These are phyloP conservation scores for Penicillium occitanis DNA, from an alignment of 2,329 filamentous ascomycete genomes.

Conservation along the genomic window DNA sequence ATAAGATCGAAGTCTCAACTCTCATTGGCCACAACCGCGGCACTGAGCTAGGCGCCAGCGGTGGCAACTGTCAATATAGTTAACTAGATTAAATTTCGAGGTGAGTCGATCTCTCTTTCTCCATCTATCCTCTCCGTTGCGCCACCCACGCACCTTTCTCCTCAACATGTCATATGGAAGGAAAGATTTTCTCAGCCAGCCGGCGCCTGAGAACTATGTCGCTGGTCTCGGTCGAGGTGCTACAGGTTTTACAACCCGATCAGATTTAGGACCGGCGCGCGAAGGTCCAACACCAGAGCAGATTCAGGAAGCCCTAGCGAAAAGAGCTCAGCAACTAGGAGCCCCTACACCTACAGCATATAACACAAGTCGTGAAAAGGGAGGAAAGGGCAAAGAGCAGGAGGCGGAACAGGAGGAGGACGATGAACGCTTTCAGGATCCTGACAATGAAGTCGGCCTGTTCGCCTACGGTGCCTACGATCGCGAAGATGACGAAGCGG, in stretches of 20 bases:
- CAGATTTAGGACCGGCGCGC: slow-evolving; percentile 89
- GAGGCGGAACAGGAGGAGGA: slow-evolving; percentile 74
- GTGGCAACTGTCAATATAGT: slow-evolving; percentile 10
- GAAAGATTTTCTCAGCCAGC: slow-evolving; percentile 87
- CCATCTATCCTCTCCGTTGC: neutral
- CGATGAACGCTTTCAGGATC: slow-evolving; percentile 85
- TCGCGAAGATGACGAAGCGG: slow-evolving; percentile 95
- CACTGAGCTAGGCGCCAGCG: neutral
- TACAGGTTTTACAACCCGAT: slow-evolving; percentile 95
- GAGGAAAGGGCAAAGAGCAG: slow-evolving; percentile 60
- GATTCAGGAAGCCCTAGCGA: slow-evolving; percentile 95
- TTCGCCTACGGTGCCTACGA: slow-evolving; percentile 96
- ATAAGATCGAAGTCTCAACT: slow-evolving; percentile 8
- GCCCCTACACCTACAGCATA: slow-evolving; percentile 70
- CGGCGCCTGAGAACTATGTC: slow-evolving; percentile 83
- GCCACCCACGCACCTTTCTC: neutral
- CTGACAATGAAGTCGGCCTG: slow-evolving; percentile 92
- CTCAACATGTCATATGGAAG: slow-evolving; percentile 57
- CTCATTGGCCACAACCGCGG: slow-evolving; percentile 1
- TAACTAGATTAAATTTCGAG: neutral
- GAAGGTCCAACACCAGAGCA: slow-evolving; percentile 97
- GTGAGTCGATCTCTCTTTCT: neutral
- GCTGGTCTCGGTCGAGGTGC: slow-evolving; percentile 96
- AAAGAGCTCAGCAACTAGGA: slow-evolving; percentile 80
- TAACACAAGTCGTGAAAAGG: slow-evolving; percentile 70